Conservation (phyloP, 2,329 filamentous ascomycete species). For the Diaporthe nobilis region DNA sequence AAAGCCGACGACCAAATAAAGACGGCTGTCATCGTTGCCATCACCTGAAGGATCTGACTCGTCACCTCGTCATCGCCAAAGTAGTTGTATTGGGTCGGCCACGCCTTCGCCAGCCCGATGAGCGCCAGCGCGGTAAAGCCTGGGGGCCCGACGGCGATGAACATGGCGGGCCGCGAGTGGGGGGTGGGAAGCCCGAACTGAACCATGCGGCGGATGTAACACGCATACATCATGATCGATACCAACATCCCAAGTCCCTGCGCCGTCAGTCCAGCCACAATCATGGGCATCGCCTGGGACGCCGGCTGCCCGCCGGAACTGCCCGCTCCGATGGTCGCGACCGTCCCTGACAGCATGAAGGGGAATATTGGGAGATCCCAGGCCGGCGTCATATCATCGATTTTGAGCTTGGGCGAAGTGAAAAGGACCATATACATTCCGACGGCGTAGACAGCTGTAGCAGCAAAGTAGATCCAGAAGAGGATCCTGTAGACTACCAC, state of each 20-base stretch:
- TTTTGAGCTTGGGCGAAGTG: not conserved
- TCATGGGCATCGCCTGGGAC: constrained; percentile 1
- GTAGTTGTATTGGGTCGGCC: constrained; percentile 41
- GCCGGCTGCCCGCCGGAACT: constrained; percentile 17
- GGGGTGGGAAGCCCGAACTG: constrained; percentile 3
- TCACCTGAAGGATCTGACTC: constrained; percentile 35
- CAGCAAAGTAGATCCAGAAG: constrained; percentile 23
- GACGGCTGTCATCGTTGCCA: constrained; percentile 39
- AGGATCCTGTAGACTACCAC: constrained; percentile 1
- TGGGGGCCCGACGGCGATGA: constrained; percentile 32
- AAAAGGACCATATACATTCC: constrained; percentile 22
- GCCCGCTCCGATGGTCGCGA: constrained; percentile 14
- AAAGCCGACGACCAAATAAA: constrained; percentile 15
- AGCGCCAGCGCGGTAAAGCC: constrained; percentile 42
- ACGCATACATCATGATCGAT: constrained; percentile 15
- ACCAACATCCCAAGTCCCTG: constrained; percentile 29
- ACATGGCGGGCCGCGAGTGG: constrained; percentile 12
- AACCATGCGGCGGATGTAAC: constrained; percentile 1
- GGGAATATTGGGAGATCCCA: not conserved
- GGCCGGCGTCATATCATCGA: constrained; percentile 14
- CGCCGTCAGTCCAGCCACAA: constrained; percentile 3
- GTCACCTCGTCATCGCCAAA: constrained; percentile 37
- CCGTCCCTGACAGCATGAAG: constrained; percentile 8
- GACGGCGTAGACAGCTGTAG: not conserved
- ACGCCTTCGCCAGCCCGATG: constrained; percentile 41